Percentiles rank a stretch among this genome's conserved stretches.
phyloP scores from a whole-genome alignment of 75 land plant genomes.

The Azolla pinnata region DNA sequence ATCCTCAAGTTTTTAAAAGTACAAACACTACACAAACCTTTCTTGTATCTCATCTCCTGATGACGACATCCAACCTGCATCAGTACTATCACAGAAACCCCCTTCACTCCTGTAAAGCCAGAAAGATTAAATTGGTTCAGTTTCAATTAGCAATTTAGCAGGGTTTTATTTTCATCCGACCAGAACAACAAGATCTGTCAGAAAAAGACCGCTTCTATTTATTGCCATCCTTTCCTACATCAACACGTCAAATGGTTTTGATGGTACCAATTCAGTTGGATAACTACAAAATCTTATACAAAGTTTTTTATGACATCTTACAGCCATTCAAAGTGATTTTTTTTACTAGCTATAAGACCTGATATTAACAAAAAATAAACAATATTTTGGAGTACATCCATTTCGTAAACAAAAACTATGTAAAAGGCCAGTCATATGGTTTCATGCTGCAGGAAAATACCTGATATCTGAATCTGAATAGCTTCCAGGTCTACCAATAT shows the following conservation, averaged over 20 bases:
- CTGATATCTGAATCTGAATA: constrained; percentile 1
- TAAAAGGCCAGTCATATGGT: no score
- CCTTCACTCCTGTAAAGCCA: neutral
- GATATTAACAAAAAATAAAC: no score
- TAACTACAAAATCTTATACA: neutral
- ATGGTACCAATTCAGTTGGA: neutral
- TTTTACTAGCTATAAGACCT: no score
- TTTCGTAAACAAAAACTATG: no score
- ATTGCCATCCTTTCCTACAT: neutral
- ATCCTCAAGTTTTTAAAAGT: no score
- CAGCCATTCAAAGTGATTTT: no score
- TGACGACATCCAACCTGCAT: constrained; percentile 55
- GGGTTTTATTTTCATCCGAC: neutral
- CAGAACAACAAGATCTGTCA: neutral
- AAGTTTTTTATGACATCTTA: no score
- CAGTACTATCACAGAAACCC: constrained; percentile 10
- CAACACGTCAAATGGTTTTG: neutral
- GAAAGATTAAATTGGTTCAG: neutral
- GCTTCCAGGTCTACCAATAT: neutral
- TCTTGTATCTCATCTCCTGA: constrained; percentile 52
- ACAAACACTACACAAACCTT: no score
- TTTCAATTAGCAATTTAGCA: no score
- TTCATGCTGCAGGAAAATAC: no score
- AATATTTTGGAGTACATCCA: no score
- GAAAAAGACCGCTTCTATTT: neutral